These are phyloP conservation scores for Saccharomycopsis capsularis DNA, from an alignment of 805 yeast species.

Conservation along the genomic window DNA sequence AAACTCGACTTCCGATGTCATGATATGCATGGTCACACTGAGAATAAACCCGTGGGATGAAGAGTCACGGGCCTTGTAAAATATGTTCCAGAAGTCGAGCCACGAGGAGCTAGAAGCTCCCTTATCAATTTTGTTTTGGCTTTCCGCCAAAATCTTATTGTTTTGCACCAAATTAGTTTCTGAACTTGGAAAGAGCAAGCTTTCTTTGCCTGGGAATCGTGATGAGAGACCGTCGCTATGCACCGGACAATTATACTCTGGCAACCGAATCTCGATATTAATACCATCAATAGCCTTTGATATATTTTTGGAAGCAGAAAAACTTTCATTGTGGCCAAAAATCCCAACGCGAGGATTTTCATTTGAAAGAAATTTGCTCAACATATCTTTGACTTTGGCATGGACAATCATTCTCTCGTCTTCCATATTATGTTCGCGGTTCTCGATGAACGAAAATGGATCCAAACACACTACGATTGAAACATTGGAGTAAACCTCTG, in stretches of 20 bases:
- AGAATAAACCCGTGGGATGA: conserved; percentile 36
- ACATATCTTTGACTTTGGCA: conserved; percentile 29
- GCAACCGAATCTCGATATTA: conserved; percentile 27
- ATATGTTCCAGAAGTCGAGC: not conserved
- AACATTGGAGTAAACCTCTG: conserved; percentile 9
- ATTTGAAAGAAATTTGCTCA: conserved; percentile 37
- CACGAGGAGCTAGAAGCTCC: not conserved
- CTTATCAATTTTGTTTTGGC: not conserved
- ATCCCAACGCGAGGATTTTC: conserved; percentile 29
- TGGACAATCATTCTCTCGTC: conserved; percentile 17
- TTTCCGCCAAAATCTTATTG: not conserved
- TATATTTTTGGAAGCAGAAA: conserved; percentile 23
- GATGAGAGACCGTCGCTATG: not conserved
- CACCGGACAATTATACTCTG: conserved; percentile 23
- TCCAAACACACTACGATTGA: conserved; percentile 13
- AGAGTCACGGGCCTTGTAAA: conserved; percentile 5
- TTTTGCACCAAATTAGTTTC: not conserved
- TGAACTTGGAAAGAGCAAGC: not conserved
- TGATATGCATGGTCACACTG: conserved; percentile 46
- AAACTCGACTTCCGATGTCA: conserved; percentile 48
- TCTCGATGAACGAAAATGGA: not conserved
- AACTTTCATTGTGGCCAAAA: conserved; percentile 26
- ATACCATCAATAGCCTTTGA: conserved; percentile 27
- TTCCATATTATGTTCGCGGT: not conserved
- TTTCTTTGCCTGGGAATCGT: not conserved